A percentile compares a stretch with the other conserved stretches of the same genome.
Conservation (phyloP, 176 grass and related monocot species). For the Zizania latifolia region DNA sequence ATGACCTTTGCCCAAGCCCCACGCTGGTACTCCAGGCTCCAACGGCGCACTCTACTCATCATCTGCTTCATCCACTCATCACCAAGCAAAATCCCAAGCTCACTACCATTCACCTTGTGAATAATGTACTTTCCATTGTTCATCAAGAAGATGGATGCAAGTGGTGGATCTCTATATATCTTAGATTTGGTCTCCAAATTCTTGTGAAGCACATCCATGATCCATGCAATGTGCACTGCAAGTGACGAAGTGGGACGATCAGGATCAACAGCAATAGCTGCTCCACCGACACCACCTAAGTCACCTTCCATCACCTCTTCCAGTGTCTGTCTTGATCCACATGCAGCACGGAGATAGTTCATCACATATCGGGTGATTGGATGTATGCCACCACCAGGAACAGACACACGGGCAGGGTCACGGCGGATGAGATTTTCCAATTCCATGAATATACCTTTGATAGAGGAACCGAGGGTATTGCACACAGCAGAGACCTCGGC, state of each 20-base stretch:
- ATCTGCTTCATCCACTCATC: constrained; percentile 93
- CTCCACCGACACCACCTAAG: constrained; percentile 28
- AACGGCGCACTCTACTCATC: constrained; percentile 68
- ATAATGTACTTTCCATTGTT: constrained; percentile 92
- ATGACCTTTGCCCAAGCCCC: constrained; percentile 78
- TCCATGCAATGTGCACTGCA: constrained; percentile 89
- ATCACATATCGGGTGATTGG: constrained; percentile 94
- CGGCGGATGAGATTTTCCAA: constrained; percentile 93
- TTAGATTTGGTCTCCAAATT: constrained; percentile 92
- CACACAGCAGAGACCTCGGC: constrained; percentile 65
- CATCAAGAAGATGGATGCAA: constrained; percentile 85
- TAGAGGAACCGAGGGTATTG: constrained; percentile 65
- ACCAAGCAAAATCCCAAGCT: constrained; percentile 73
- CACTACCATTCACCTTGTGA: constrained; percentile 85
- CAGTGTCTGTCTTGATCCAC: constrained; percentile 77
- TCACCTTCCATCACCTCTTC: constrained; percentile 96
- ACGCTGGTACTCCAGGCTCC: constrained; percentile 74
- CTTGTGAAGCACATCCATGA: constrained; percentile 96
- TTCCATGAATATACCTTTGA: constrained; percentile 96
- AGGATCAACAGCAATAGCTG: constrained; percentile 51
- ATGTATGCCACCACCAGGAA: constrained; percentile 78
- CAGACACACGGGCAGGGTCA: constrained; percentile 61
- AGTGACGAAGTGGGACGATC: constrained; percentile 81
- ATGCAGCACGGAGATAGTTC: constrained; percentile 92
- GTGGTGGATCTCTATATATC: constrained; percentile 64